Percentiles rank a stretch among this genome's conserved stretches.
Evolutionary conservation across 805 yeast genomes (phyloP).

Genomic region (Saturnispora hagleri): DNA sequence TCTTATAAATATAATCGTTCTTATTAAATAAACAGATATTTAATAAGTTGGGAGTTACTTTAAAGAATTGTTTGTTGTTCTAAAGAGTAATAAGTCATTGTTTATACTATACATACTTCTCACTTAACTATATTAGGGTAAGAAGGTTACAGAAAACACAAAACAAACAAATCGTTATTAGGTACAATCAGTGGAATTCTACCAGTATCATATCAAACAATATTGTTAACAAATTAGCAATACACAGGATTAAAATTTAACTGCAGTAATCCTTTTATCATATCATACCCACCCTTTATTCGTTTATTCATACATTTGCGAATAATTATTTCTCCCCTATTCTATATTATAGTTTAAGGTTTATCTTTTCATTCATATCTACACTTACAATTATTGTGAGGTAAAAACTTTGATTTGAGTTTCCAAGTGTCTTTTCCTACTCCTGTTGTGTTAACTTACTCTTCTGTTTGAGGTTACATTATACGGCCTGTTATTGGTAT

Average conservation of each 20-base stretch:
- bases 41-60: not conserved
- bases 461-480: not conserved
- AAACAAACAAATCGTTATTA: not conserved
- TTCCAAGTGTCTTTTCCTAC: not conserved
- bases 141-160: not conserved
- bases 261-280: not conserved
- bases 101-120: not conserved
- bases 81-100: not conserved
- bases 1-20: not conserved
- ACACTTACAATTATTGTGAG: not conserved
- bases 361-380: not conserved
- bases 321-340: not conserved
- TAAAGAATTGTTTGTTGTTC: not conserved
- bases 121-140: not conserved
- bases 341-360: not conserved
- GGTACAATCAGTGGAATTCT: not conserved
- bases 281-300: not conserved
- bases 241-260: too few relatives aligned
- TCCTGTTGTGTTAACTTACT: too few relatives aligned
- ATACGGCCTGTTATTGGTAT: not conserved
- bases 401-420: not conserved
- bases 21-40: not conserved
- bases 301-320: not conserved
- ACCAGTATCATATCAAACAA: too few relatives aligned
- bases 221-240: not conserved